A percentile compares a stretch with the other conserved stretches of the same genome.
Evolutionary conservation across 1,284 basidiomycete genomes (phyloP).

Genomic region (Apiotrichum siamense): DNA sequence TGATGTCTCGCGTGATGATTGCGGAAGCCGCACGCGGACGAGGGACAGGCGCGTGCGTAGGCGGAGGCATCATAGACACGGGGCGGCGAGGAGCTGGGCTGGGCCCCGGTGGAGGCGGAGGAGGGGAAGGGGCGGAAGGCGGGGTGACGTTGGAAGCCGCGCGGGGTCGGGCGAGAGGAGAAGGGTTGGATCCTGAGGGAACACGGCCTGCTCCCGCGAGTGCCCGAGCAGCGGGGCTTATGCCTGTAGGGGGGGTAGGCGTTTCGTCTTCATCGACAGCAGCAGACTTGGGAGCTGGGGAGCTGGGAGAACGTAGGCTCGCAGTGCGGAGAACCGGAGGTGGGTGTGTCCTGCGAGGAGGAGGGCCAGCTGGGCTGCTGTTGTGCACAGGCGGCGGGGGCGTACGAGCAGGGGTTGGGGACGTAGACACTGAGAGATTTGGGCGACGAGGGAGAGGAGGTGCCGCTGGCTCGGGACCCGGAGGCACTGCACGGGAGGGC

Average conservation of each 20-base stretch:
- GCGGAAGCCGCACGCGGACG: conserved; percentile 28
- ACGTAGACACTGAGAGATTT: conserved; percentile 50
- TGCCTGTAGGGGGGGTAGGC: conserved; percentile 30
- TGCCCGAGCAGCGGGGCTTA: conserved; percentile 32
- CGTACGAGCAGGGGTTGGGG: conserved; percentile 45
- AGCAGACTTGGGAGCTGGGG: conserved; percentile 1
- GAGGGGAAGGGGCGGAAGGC: background rate
- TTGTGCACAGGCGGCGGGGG: conserved; percentile 29
- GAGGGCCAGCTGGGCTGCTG: conserved; percentile 29
- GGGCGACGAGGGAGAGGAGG: conserved; percentile 24
- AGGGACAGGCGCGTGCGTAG: conserved; percentile 17
- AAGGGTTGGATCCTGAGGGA: conserved; percentile 10
- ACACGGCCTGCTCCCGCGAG: conserved; percentile 12
- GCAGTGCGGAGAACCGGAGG: background rate
- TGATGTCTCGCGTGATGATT: conserved; percentile 9
- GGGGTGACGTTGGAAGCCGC: background rate
- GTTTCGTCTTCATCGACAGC: conserved; percentile 26
- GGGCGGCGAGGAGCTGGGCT: conserved; percentile 24
- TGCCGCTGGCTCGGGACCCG: conserved; percentile 16
- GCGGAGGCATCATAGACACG: conserved; percentile 15
- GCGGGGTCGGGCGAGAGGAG: conserved; percentile 1
- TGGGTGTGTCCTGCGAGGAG: background rate
- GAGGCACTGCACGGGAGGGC: conserved; percentile 25
- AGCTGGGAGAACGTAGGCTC: background rate
- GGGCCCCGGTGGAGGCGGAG: conserved; percentile 24